Conservation (phyloP, 1,284 basidiomycete species). For the Leccinum subrobustum region DNA sequence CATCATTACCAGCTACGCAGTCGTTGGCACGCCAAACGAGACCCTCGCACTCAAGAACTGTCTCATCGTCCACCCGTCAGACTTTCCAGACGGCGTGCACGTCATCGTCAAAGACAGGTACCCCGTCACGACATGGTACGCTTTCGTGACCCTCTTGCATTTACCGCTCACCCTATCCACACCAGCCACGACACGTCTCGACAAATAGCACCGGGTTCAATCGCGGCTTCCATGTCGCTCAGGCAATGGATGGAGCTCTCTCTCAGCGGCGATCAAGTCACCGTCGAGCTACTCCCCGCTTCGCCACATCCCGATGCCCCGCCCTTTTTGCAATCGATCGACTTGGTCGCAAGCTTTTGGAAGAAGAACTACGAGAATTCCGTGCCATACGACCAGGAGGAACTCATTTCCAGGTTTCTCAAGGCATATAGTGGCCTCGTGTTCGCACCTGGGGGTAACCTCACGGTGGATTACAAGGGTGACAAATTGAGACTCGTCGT, state of each 20-base stretch:
- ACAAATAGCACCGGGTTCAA: slow-evolving; percentile 56
- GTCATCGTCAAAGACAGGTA: slow-evolving; percentile 72
- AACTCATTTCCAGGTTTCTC: slow-evolving; percentile 77
- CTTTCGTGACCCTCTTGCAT: neutral
- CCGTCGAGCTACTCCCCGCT: slow-evolving; percentile 64
- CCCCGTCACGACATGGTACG: slow-evolving; percentile 72
- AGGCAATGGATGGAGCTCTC: slow-evolving; percentile 89
- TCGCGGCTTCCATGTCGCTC: slow-evolving; percentile 67
- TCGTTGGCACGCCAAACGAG: slow-evolving; percentile 58
- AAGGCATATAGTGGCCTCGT: slow-evolving; percentile 63
- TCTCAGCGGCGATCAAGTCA: slow-evolving; percentile 71
- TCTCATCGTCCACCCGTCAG: slow-evolving; percentile 73
- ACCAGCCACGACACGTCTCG: slow-evolving; percentile 75
- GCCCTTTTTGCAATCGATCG: slow-evolving; percentile 73
- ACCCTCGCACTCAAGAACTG: slow-evolving; percentile 80
- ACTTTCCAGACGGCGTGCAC: slow-evolving; percentile 73
- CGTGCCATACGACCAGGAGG: slow-evolving; percentile 81
- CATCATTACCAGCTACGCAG: slow-evolving; percentile 46
- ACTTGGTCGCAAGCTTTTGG: slow-evolving; percentile 79
- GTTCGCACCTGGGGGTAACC: slow-evolving; percentile 71
- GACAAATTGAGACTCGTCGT: slow-evolving; percentile 79
- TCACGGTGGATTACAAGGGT: slow-evolving; percentile 92
- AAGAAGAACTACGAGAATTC: slow-evolving; percentile 62
- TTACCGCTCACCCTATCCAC: slow-evolving; percentile 1
- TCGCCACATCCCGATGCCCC: slow-evolving; percentile 57